Conservation (phyloP, 306 rosid species). For the Vachellia collinsii region DNA sequence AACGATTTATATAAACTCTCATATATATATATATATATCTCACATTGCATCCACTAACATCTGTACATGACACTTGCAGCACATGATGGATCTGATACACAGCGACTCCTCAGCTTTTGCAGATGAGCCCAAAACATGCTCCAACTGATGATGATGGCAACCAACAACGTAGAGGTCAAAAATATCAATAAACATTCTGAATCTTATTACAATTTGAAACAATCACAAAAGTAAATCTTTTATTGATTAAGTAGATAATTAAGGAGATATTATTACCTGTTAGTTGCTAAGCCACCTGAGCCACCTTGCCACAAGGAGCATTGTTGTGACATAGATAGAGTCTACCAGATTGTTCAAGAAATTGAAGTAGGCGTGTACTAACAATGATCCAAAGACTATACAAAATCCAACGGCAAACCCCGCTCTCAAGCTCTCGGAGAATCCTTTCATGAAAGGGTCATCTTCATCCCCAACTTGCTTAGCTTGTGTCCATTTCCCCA, state of each 20-base stretch:
- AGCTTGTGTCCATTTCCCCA: too few relatives aligned
- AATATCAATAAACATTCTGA: too few relatives aligned
- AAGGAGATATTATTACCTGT: background rate
- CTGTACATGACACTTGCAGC: too few relatives aligned
- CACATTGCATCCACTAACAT: too few relatives aligned
- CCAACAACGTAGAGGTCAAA: too few relatives aligned
- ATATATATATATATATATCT: too few relatives aligned
- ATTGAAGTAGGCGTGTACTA: background rate
- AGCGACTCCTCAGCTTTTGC: background rate
- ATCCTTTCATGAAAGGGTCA: background rate
- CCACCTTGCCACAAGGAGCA: background rate
- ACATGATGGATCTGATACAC: too few relatives aligned
- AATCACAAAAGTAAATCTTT: background rate
- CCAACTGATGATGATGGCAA: too few relatives aligned
- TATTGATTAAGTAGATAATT: background rate
- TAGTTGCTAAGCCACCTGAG: background rate
- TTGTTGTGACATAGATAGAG: background rate
- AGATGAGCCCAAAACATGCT: too few relatives aligned
- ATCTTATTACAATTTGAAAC: too few relatives aligned
- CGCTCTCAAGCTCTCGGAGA: background rate
- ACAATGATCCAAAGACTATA: background rate
- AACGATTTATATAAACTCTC: too few relatives aligned
- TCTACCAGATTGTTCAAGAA: background rate
- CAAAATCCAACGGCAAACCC: background rate
- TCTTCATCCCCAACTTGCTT: background rate